phyloP scores from a whole-genome alignment of 2,329 filamentous ascomycete genomes.

The Ceratocystis destructans region DNA sequence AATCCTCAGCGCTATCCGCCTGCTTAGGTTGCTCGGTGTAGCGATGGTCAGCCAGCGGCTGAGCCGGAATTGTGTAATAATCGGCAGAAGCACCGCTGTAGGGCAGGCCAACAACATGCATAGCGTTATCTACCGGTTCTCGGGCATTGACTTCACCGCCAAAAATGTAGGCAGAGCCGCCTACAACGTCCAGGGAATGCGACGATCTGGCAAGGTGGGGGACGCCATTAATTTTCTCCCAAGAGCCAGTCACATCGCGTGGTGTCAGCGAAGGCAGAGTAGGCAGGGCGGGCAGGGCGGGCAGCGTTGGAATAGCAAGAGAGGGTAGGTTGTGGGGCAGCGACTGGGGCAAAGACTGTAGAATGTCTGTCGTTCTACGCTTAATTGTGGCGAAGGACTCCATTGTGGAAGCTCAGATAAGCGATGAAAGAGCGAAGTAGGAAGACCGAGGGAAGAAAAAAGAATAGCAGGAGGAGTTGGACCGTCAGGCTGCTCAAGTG shows the following conservation, averaged over 20 bases:
- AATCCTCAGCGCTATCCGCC: conserved; percentile 24
- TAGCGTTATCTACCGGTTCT: conserved; percentile 56
- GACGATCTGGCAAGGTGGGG: conserved; percentile 56
- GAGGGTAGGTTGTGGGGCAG: conserved; percentile 36
- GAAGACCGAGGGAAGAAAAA: neutral
- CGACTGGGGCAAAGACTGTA: conserved; percentile 35
- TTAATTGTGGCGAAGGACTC: conserved; percentile 40
- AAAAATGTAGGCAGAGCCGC: conserved; percentile 50
- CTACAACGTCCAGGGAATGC: conserved; percentile 51
- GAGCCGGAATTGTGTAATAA: conserved; percentile 43
- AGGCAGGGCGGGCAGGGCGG: conserved; percentile 24
- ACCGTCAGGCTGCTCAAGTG: neutral
- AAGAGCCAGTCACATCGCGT: conserved; percentile 40
- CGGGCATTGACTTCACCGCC: conserved; percentile 58
- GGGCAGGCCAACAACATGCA: conserved; percentile 52
- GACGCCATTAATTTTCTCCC: conserved; percentile 41
- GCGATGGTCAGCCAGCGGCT: conserved; percentile 23
- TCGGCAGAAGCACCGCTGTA: conserved; percentile 44
- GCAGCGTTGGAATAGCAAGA: conserved; percentile 27
- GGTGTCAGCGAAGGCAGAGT: conserved; percentile 21
- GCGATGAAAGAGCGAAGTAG: neutral
- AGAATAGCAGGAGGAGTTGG: neutral
- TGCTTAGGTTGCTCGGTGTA: neutral
- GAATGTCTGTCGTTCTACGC: conserved; percentile 41
- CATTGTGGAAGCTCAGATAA: conserved; percentile 26